These are phyloP conservation scores for Chlorella sorokiniana DNA, from an alignment of 139 green algal species.

Conservation along the genomic window DNA sequence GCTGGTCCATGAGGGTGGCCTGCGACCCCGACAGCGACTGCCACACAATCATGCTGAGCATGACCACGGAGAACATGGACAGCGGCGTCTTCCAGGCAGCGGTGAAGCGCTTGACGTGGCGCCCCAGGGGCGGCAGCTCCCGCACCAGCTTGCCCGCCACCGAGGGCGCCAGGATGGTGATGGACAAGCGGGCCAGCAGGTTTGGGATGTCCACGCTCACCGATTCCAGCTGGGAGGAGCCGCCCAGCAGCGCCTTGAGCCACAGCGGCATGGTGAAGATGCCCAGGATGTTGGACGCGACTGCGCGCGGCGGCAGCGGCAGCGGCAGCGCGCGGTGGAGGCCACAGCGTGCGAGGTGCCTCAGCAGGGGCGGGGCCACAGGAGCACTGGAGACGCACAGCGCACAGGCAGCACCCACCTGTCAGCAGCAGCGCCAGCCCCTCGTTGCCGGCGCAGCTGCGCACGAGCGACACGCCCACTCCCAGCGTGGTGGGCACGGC, in stretches of 20 bases:
- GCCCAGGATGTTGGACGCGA: conserved; percentile 70
- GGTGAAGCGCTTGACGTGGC: conserved; percentile 42
- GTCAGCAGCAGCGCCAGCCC: conserved; percentile 83
- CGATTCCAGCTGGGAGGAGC: not conserved
- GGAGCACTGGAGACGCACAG: not conserved
- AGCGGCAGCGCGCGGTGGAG: too few species aligned
- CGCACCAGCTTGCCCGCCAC: conserved; percentile 48
- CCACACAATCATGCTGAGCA: conserved; percentile 81
- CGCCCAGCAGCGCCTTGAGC: conserved; percentile 60
- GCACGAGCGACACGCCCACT: conserved; percentile 69
- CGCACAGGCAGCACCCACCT: not conserved
- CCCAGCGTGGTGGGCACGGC: conserved; percentile 84
- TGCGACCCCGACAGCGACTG: conserved; percentile 64
- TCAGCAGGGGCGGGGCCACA: not conserved
- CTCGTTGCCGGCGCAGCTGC: conserved; percentile 61
- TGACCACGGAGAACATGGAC: conserved; percentile 55
- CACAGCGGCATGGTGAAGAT: conserved; percentile 74
- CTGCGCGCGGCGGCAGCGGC: not conserved
- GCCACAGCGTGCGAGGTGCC: not conserved
- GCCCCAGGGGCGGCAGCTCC: conserved; percentile 24
- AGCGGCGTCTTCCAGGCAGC: conserved; percentile 52
- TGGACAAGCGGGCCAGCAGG: conserved; percentile 77
- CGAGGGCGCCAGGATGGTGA: conserved; percentile 64
- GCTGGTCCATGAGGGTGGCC: conserved; percentile 49
- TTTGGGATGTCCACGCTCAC: conserved; percentile 55